phyloP scores from a whole-genome alignment of 805 yeast species.

The Cyberlindnera subsufficiens region DNA sequence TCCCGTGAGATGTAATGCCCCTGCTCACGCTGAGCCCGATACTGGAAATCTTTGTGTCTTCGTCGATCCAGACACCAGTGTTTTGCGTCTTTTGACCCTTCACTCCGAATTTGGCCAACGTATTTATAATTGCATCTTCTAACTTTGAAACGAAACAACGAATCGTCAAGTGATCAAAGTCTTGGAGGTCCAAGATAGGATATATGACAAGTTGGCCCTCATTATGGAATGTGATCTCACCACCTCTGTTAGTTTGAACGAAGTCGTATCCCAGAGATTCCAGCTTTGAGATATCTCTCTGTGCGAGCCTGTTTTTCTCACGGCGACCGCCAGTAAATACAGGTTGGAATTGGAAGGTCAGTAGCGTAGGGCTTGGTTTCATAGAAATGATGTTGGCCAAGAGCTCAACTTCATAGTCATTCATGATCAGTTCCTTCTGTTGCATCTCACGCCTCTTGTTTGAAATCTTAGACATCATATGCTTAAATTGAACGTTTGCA shows the following conservation, averaged over 20 bases:
- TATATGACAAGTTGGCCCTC: slow-evolving; percentile 91
- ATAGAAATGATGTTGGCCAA: slow-evolving; percentile 35
- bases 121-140: slow-evolving; percentile 48
- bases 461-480: slow-evolving; percentile 42
- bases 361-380: slow-evolving; percentile 60
- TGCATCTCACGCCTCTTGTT: slow-evolving; percentile 33
- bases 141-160: slow-evolving; percentile 63
- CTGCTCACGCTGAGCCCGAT: slow-evolving; percentile 85
- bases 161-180: slow-evolving; percentile 50
- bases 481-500: slow-evolving; percentile 53
- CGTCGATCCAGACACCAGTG: slow-evolving; percentile 84
- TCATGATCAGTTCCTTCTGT: slow-evolving; percentile 34
- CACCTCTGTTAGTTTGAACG: slow-evolving; percentile 85
- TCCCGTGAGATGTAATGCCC: slow-evolving; percentile 83
- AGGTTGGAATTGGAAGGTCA: slow-evolving; percentile 81
- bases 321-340: slow-evolving; percentile 92
- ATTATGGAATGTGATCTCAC: slow-evolving; percentile 95
- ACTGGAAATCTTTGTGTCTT: slow-evolving; percentile 67
- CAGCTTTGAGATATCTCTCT: slow-evolving; percentile 20
- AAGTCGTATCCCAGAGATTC: slow-evolving; percentile 46
- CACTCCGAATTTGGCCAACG: slow-evolving; percentile 37
- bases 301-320: slow-evolving; percentile 47
- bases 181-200: slow-evolving; percentile 65
- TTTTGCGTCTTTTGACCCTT: slow-evolving; percentile 47
- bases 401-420: slow-evolving; percentile 41